These are phyloP conservation scores for Colletotrichum lini DNA, from an alignment of 2,329 filamentous ascomycete species.

Conservation along the genomic window DNA sequence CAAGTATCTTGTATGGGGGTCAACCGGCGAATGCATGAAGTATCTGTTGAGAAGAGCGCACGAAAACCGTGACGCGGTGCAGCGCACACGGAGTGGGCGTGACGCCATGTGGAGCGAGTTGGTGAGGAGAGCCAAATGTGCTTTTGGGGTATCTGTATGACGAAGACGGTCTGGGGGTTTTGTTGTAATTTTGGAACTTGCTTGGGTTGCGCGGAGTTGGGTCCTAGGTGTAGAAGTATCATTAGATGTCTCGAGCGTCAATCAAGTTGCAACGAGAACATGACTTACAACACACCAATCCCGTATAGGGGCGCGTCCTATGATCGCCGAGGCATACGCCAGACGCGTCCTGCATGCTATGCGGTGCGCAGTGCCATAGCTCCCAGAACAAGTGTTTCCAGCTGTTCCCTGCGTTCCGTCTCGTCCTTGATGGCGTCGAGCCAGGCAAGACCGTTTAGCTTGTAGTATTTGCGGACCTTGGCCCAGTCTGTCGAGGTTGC, in stretches of 20 bases:
- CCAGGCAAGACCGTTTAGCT: conserved; percentile 75
- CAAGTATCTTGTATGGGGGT: conserved; percentile 80
- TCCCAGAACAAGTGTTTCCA: conserved; percentile 80
- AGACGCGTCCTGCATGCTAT: background rate
- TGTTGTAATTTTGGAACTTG: background rate
- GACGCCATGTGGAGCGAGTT: conserved; percentile 76
- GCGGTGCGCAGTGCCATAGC: conserved; percentile 82
- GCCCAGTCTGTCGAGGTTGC: conserved; percentile 72
- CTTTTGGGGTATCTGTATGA: conserved; percentile 54
- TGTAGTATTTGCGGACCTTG: conserved; percentile 88
- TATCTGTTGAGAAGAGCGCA: conserved; percentile 75
- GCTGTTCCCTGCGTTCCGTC: conserved; percentile 62
- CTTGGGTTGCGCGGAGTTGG: background rate
- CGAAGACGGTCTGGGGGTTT: conserved; percentile 33
- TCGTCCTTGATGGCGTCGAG: conserved; percentile 62
- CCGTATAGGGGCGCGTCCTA: background rate
- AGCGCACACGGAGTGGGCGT: conserved; percentile 72
- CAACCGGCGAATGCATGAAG: conserved; percentile 86
- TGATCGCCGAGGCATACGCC: background rate
- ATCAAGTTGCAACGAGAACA: background rate
- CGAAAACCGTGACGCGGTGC: conserved; percentile 81
- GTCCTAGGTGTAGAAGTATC: background rate
- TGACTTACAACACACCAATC: conserved; percentile 8
- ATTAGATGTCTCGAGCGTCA: background rate
- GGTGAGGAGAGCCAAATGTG: conserved; percentile 65